Evolutionary conservation across 768 basidiomycete species (phyloP).

Genomic region (Suillus clintonianus): DNA sequence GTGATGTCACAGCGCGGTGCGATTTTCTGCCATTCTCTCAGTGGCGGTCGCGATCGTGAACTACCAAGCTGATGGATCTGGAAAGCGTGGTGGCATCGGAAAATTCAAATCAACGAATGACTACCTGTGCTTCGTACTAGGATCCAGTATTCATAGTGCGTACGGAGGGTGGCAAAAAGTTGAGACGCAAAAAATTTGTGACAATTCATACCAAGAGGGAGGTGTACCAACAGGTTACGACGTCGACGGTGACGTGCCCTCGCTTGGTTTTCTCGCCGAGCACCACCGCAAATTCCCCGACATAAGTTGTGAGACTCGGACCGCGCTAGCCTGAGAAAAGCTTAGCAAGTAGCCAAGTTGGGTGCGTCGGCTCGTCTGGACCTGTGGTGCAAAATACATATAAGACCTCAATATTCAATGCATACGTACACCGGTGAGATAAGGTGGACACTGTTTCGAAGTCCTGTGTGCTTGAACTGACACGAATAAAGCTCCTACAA

Average conservation of each 20-base stretch:
- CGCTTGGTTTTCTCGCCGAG: too few species aligned
- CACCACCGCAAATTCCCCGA: too few species aligned
- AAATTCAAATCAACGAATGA: constrained; percentile 16
- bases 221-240: constrained; percentile 9
- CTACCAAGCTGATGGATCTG: constrained; percentile 21
- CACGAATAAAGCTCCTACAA: not conserved
- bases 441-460: not conserved
- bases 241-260: too few species aligned
- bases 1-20: constrained; percentile 14
- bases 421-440: not conserved
- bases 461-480: not conserved
- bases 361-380: not conserved
- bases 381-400: too few species aligned
- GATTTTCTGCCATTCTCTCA: constrained; percentile 21
- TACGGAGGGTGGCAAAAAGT: constrained; percentile 23
- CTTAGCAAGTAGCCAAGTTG: not conserved
- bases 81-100: constrained; percentile 8
- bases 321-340: not conserved
- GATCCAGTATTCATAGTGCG: constrained; percentile 20
- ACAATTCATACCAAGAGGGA: constrained; percentile 20
- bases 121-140: constrained; percentile 22
- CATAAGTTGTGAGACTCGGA: not conserved
- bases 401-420: not conserved
- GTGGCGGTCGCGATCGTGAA: constrained; percentile 26
- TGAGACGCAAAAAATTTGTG: constrained; percentile 17